Base-by-base conservation (phyloP, 78 protist genomes). In the Dictyostelium capitatum region DNA sequence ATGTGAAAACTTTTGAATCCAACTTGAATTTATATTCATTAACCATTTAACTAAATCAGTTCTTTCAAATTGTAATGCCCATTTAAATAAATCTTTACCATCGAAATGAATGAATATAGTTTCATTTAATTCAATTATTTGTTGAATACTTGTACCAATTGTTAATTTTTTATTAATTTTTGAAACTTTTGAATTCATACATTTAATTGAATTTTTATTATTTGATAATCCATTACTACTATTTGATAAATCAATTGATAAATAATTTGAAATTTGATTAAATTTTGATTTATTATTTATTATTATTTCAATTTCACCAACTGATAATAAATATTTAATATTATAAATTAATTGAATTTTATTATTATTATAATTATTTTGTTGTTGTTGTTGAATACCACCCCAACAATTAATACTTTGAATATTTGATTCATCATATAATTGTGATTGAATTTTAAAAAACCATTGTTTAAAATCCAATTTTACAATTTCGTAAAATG, bases 61-160 rank as follows among this genome's bases (percentile, higher is more conserved):
- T 62, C 70, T 62, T 62, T 62, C 70, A 62, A 23, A 62, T 10
- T 62, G n/a, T 62, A 62, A 25, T 11, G 70, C 70, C 0, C 43
- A 62, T 62, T 62, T 62, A 10, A 62, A 62, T 62, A 62, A 11
- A 62, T 62, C 70, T 62, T 62, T 62, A 62, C 70, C 70, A 62
- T 62, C 70, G 28, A 25, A 62, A 23, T 62, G 10, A 10, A 62
- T 17, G 4, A 62, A 12, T 9, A 62, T 62, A 4, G 0, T 62
- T 62, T 62, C 32, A 62, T 62, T 62, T 11, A 62, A 62, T 62
- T 62, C 20, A 25, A 25, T 62, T 25, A 62, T 62, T 37, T 62
- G n/a, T 62, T 62, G 43, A 62, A 62, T 37, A 6, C 43, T 19
- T 4, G 70, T 62, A 62, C 41, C 28, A 7, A 62, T 62, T 37